Conservation (phyloP, 2,329 filamentous ascomycete species). For the Huntiella abstrusa region DNA sequence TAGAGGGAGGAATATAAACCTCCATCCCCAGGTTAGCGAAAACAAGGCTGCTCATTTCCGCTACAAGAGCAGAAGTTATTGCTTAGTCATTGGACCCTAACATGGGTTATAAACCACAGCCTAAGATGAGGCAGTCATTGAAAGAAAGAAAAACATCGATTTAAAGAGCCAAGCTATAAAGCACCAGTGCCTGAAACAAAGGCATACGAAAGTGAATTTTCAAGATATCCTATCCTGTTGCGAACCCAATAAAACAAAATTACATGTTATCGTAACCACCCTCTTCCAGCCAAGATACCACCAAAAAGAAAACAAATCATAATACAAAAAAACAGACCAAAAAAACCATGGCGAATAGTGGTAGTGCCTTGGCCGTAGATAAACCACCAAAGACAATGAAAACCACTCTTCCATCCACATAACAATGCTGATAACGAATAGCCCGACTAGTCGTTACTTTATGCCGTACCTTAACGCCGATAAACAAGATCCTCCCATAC, state of each 20-base stretch:
- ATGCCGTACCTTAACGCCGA: neutral
- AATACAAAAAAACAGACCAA: neutral
- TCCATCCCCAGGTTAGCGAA: conserved; percentile 5
- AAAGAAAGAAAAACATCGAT: neutral
- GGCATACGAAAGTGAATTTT: no score
- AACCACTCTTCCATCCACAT: no score
- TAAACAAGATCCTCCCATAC: neutral
- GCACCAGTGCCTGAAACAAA: no score
- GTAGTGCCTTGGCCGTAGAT: no score
- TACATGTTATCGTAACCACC: no score
- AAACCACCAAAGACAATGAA: no score
- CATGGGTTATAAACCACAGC: neutral
- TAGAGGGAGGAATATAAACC: conserved; percentile 7
- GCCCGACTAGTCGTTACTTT: neutral
- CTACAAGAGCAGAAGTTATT: neutral
- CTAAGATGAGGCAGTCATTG: neutral
- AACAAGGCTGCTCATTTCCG: conserved; percentile 7
- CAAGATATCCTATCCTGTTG: no score
- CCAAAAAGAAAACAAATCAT: neutral
- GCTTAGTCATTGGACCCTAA: conserved; percentile 8
- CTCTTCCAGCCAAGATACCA: no score
- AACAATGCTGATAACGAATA: no score
- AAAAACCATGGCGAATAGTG: neutral
- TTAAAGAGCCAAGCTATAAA: neutral
- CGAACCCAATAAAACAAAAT: no score